These are phyloP conservation scores for Dendrobium chrysotoxum DNA, from an alignment of 106 monocot species.

Conservation along the genomic window DNA sequence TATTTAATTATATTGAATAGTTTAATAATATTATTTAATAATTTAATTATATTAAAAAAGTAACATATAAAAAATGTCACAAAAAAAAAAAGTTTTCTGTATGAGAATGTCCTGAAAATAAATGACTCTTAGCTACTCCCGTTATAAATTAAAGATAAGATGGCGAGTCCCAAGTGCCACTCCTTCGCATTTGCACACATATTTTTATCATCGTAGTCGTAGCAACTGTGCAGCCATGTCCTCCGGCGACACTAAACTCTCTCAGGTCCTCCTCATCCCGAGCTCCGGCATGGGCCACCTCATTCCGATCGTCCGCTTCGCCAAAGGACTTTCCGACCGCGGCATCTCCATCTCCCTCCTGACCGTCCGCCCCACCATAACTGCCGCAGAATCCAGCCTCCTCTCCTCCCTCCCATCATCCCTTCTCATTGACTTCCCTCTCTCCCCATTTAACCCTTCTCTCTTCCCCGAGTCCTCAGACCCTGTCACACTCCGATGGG, in stretches of 20 bases:
- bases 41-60: too few relatives aligned
- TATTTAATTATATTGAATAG: too few relatives aligned
- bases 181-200: too few relatives aligned
- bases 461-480: slow-evolving; percentile 16
- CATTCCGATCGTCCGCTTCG: slow-evolving; percentile 34
- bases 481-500: slow-evolving; percentile 47
- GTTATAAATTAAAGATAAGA: too few relatives aligned
- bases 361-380: slow-evolving; percentile 26
- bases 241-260: neutral
- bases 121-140: too few relatives aligned
- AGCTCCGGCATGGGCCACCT: slow-evolving; percentile 73
- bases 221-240: neutral
- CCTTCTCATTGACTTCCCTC: slow-evolving; percentile 24
- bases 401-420: slow-evolving; percentile 27
- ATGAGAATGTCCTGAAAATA: too few relatives aligned
- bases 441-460: slow-evolving; percentile 18
- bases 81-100: too few relatives aligned
- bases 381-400: slow-evolving; percentile 35
- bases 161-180: too few relatives aligned
- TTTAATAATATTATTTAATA: too few relatives aligned
- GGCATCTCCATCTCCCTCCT: slow-evolving; percentile 32
- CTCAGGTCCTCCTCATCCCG: slow-evolving; percentile 32
- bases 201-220: too few relatives aligned
- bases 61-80: too few relatives aligned
- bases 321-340: slow-evolving; percentile 19